phyloP scores from a whole-genome alignment of 2,329 filamentous ascomycete genomes.

The Ophiostoma quercus region DNA sequence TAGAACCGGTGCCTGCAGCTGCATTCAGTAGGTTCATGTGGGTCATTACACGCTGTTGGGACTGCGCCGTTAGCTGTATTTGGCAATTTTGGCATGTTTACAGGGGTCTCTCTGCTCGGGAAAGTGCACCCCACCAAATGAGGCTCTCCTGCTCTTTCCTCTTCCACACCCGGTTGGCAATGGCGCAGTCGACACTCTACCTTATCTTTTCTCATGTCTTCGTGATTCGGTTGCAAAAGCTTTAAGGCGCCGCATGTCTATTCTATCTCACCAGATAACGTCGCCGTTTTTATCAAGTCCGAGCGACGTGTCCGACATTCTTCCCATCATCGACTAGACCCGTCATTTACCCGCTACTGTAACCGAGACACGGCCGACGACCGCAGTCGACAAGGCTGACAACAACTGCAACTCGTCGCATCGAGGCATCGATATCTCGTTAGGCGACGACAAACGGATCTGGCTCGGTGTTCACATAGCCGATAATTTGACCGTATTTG shows the following conservation, averaged over 20 bases:
- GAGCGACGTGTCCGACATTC: neutral
- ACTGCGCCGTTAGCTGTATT: neutral
- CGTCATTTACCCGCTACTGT: neutral
- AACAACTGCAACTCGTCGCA: neutral
- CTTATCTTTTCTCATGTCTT: neutral
- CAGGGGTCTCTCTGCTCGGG: neutral
- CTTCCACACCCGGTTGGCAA: neutral
- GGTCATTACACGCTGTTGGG: neutral
- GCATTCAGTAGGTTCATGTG: neutral
- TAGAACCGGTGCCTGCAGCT: neutral
- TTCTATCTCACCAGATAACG: neutral
- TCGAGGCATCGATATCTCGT: neutral
- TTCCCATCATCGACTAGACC: neutral
- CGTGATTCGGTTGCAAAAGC: neutral
- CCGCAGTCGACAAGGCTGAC: neutral
- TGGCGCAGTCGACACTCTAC: neutral
- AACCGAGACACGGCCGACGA: neutral
- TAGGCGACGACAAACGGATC: neutral
- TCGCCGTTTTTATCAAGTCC: neutral
- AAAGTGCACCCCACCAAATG: neutral
- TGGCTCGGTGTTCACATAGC: neutral
- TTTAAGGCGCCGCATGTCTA: neutral
- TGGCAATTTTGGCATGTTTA: neutral
- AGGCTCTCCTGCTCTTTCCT: neutral
- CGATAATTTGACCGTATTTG: neutral